phyloP scores from a whole-genome alignment of 176 grass and related monocot species.

The Rhipidocladum racemiflorum region DNA sequence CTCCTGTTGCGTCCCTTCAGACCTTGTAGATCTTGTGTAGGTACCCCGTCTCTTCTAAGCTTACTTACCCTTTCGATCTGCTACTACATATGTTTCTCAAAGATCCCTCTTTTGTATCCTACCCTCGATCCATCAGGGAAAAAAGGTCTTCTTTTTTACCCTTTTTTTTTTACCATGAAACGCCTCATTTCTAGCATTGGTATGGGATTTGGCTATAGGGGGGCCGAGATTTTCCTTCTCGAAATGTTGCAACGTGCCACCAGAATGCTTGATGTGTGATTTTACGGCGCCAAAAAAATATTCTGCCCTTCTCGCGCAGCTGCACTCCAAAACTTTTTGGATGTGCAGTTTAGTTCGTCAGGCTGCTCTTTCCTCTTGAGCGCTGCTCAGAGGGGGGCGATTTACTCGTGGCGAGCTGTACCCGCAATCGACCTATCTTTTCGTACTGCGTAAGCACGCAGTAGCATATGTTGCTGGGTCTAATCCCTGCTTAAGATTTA shows the following conservation, averaged over 20 bases:
- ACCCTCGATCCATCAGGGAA: not conserved
- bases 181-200: not conserved
- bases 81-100: not conserved
- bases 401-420: not conserved
- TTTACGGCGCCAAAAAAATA: not conserved
- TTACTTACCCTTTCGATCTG: not conserved
- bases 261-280: not conserved
- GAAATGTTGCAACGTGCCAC: slow-evolving; percentile 25
- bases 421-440: not conserved
- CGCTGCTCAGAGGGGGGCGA: not conserved
- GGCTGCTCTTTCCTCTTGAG: not conserved
- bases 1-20: not conserved
- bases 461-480: not conserved
- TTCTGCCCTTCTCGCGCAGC: not conserved
- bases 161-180: not conserved
- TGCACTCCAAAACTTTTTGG: not conserved
- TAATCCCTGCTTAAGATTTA: not conserved
- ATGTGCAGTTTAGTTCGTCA: not conserved
- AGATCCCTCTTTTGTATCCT: not conserved
- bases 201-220: not conserved
- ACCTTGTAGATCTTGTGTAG: slow-evolving; percentile 26
- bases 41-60: not conserved
- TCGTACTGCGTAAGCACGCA: not conserved
- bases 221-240: not conserved
- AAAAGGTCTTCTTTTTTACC: not conserved